A percentile compares a stretch with the other conserved stretches of the same genome.
These are phyloP conservation scores for Pyrus hybrid DNA, from an alignment of 331 rosid genomes.

Conservation along the genomic window DNA sequence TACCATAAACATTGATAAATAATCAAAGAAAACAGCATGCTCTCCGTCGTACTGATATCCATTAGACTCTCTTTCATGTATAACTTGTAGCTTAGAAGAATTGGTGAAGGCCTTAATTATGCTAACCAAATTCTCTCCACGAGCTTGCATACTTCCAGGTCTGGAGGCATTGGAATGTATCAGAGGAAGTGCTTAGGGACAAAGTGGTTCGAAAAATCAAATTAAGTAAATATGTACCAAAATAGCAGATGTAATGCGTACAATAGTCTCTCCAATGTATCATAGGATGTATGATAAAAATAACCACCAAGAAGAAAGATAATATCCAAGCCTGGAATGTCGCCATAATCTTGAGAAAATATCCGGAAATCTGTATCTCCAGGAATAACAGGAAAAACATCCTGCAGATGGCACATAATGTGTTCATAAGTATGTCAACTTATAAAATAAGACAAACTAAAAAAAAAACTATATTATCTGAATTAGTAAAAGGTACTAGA, in stretches of 20 bases:
- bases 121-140: constrained; percentile 93
- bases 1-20: constrained; percentile 90
- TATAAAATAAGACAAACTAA: not conserved
- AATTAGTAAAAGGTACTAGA: not conserved
- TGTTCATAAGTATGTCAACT: constrained; percentile 6
- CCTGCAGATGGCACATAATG: constrained; percentile 50
- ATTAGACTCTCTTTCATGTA: constrained; percentile 33
- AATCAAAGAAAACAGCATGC: constrained; percentile 89
- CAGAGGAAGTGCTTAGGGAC: constrained; percentile 33
- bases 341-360: constrained; percentile 84
- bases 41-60: constrained; percentile 40
- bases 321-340: constrained; percentile 95
- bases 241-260: constrained; percentile 55
- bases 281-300: constrained; percentile 94
- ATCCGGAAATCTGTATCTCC: constrained; percentile 98
- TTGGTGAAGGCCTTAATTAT: constrained; percentile 68
- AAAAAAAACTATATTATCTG: not conserved
- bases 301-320: constrained; percentile 97
- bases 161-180: constrained; percentile 42
- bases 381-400: constrained; percentile 89
- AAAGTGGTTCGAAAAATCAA: constrained; percentile 19
- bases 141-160: constrained; percentile 99
- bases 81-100: constrained; percentile 64
- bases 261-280: constrained; percentile 88
- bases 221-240: constrained; percentile 40